These are phyloP conservation scores for Pichia heedii DNA, from an alignment of 805 yeast genomes.

Conservation along the genomic window DNA sequence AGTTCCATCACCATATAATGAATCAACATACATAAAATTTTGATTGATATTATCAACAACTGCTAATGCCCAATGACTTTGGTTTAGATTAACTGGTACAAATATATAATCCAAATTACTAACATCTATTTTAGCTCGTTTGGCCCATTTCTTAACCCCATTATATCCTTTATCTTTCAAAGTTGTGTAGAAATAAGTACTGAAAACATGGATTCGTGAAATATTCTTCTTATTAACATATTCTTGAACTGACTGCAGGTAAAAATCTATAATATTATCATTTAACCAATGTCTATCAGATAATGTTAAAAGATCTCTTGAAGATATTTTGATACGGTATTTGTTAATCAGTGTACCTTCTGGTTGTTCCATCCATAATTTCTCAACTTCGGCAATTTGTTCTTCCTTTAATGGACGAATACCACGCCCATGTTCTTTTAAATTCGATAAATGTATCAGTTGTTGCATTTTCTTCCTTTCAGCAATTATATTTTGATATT, in stretches of 20 bases:
- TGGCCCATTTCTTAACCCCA: conserved; percentile 82
- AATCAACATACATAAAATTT: conserved; percentile 67
- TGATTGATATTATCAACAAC: conserved; percentile 55
- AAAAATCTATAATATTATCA: conserved; percentile 83
- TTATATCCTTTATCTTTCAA: conserved; percentile 63
- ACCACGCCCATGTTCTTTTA: conserved; percentile 25
- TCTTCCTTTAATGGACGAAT: conserved; percentile 24
- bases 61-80: conserved; percentile 89
- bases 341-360: conserved; percentile 25
- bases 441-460: conserved; percentile 27
- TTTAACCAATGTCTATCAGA: conserved; percentile 75
- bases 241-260: conserved; percentile 46
- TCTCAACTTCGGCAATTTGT: conserved; percentile 28
- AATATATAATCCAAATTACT: conserved; percentile 55
- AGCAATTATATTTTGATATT: conserved; percentile 35
- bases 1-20: conserved; percentile 45
- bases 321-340: conserved; percentile 49
- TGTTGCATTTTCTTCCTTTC: conserved; percentile 33
- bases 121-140: conserved; percentile 60
- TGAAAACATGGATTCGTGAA: conserved; percentile 55
- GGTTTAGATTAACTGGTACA: conserved; percentile 77
- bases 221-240: conserved; percentile 11
- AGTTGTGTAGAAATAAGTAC: conserved; percentile 81
- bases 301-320: conserved; percentile 64
- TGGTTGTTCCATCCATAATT: conserved; percentile 25